Conservation (phyloP, 768 basidiomycete species). For the Pisolithus microcarpus region DNA sequence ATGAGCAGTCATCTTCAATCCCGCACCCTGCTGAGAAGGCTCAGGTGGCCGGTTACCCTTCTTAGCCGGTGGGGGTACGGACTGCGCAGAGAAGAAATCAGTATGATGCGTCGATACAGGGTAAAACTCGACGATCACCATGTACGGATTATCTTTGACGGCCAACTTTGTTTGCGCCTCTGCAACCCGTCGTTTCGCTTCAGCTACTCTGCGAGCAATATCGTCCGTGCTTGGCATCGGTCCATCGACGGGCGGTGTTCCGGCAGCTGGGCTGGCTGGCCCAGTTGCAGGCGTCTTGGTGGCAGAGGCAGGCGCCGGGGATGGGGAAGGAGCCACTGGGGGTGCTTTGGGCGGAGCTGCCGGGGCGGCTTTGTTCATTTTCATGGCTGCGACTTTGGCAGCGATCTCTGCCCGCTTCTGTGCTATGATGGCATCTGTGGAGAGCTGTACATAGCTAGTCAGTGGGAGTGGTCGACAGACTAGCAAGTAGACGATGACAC, state of each 20-base stretch:
- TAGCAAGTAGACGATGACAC: constrained; percentile 16
- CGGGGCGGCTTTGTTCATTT: constrained; percentile 44
- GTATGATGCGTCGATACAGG: not conserved
- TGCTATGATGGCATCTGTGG: constrained; percentile 63
- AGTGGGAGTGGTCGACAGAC: not conserved
- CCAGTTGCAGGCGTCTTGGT: not conserved
- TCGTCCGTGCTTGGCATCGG: constrained; percentile 48
- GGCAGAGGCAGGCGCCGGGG: constrained; percentile 9
- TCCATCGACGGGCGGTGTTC: constrained; percentile 37
- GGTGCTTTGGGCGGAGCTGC: constrained; percentile 25
- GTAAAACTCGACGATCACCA: constrained; percentile 43
- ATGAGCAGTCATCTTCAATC: constrained; percentile 87
- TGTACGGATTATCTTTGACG: constrained; percentile 80
- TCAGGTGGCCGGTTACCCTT: constrained; percentile 46
- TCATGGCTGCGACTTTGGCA: constrained; percentile 79
- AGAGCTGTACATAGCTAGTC: constrained; percentile 26
- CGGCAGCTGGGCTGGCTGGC: constrained; percentile 8
- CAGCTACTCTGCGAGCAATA: constrained; percentile 65
- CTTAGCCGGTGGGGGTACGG: constrained; percentile 48
- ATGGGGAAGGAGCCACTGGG: constrained; percentile 17
- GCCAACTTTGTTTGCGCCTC: constrained; percentile 73
- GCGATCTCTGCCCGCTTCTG: constrained; percentile 81
- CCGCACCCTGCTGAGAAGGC: constrained; percentile 69
- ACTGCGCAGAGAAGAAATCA: constrained; percentile 26
- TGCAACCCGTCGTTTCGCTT: constrained; percentile 79